phyloP scores from a whole-genome alignment of 2,329 filamentous ascomycete species.

The Calonectria fujianensis region DNA sequence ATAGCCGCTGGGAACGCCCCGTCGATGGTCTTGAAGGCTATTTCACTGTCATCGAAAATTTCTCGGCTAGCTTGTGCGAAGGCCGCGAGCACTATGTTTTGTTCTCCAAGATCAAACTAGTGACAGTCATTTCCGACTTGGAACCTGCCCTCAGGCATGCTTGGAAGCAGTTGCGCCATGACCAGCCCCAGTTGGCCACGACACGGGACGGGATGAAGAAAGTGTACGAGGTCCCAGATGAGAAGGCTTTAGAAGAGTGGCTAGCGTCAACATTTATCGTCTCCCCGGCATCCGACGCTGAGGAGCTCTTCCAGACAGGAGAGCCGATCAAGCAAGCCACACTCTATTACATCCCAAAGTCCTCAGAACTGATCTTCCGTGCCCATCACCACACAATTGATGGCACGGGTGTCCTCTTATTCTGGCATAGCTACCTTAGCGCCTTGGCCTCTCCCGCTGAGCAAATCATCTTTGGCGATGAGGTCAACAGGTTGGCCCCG shows the following conservation, averaged over 20 bases:
- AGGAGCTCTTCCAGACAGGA: conserved; percentile 32
- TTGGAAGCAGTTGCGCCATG: conserved; percentile 52
- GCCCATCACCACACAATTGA: conserved; percentile 51
- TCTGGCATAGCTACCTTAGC: conserved; percentile 50
- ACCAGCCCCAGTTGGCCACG: conserved; percentile 51
- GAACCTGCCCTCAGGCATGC: conserved; percentile 45
- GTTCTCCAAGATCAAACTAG: conserved; percentile 37
- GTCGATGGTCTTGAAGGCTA: conserved; percentile 41
- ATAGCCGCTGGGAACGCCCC: conserved; percentile 43
- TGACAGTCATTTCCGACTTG: conserved; percentile 32
- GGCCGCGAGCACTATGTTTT: conserved; percentile 41
- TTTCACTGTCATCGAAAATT: conserved; percentile 34
- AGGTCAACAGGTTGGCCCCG: conserved; percentile 34
- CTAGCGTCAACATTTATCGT: conserved; percentile 39
- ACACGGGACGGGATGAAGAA: conserved; percentile 45
- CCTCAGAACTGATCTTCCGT: conserved; percentile 48
- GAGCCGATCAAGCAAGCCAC: conserved; percentile 39
- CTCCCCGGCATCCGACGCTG: conserved; percentile 25
- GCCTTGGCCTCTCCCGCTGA: conserved; percentile 39
- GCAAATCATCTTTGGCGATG: conserved; percentile 35
- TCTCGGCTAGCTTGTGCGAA: conserved; percentile 29
- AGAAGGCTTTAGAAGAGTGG: conserved; percentile 46
- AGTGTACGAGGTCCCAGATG: conserved; percentile 48
- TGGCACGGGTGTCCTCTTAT: conserved; percentile 47
- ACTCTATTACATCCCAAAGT: conserved; percentile 36